Evolutionary conservation across 805 yeast species (phyloP).

Genomic region (Barnettozyma wickerhamii): DNA sequence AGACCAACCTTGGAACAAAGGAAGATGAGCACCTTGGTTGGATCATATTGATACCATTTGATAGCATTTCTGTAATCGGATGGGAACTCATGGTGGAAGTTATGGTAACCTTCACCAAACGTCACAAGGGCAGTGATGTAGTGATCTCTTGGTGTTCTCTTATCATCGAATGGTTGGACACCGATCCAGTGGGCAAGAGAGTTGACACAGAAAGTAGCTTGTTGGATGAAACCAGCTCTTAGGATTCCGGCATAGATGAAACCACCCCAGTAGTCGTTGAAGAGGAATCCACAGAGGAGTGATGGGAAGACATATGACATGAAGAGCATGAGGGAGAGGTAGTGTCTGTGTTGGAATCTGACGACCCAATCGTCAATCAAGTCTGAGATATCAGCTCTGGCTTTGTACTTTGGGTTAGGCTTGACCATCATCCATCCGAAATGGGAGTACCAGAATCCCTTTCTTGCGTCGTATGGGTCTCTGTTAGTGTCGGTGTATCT

Average conservation of each 20-base stretch:
- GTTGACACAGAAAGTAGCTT: conserved; percentile 83
- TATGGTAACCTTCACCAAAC: conserved; percentile 87
- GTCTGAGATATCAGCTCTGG: conserved; percentile 57
- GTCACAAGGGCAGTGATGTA: conserved; percentile 76
- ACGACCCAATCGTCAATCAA: conserved; percentile 76
- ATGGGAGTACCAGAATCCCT: conserved; percentile 81
- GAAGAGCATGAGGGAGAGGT: conserved; percentile 54
- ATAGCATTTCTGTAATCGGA: conserved; percentile 84
- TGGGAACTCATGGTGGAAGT: conserved; percentile 90
- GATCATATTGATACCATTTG: conserved; percentile 86
- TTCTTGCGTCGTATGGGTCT: conserved; percentile 85
- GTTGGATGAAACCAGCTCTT: conserved; percentile 69
- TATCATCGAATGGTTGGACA: conserved; percentile 79
- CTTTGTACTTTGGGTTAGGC: conserved; percentile 78
- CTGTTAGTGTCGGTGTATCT: conserved; percentile 79
- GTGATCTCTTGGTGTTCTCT: conserved; percentile 85
- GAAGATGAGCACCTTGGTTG: conserved; percentile 66
- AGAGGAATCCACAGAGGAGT: conserved; percentile 47
- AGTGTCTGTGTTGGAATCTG: conserved; percentile 77
- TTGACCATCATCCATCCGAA: conserved; percentile 81
- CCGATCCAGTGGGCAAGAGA: conserved; percentile 87
- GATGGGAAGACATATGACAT: conserved; percentile 63
- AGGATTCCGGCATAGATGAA: conserved; percentile 72
- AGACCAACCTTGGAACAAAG: conserved; percentile 58
- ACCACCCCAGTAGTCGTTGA: conserved; percentile 67